Evolutionary conservation across 306 rosid species (phyloP).

Genomic region (Lathyrus sativus): DNA sequence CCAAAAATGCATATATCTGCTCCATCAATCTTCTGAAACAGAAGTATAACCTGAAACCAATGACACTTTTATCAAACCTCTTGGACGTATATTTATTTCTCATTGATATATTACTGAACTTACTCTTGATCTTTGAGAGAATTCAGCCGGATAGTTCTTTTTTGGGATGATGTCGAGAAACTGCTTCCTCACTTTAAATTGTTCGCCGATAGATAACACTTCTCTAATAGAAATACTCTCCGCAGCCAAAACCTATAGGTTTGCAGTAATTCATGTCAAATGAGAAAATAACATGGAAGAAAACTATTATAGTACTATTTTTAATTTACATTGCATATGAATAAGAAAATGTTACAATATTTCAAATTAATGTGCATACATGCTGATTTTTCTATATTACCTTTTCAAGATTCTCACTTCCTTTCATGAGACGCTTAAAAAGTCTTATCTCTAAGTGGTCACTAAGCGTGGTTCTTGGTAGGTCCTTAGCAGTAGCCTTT

Average conservation of each 20-base stretch:
- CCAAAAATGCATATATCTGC: slow-evolving; percentile 68
- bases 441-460: slow-evolving; percentile 64
- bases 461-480: slow-evolving; percentile 65
- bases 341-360: neutral
- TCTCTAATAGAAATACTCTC: slow-evolving; percentile 63
- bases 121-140: slow-evolving; percentile 61
- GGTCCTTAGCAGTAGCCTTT: slow-evolving; percentile 48
- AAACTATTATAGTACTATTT: neutral
- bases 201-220: slow-evolving; percentile 52
- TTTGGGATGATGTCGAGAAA: slow-evolving; percentile 50
- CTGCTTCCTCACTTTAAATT: slow-evolving; percentile 52
- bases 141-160: slow-evolving; percentile 59
- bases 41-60: slow-evolving; percentile 59
- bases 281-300: neutral
- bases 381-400: slow-evolving; percentile 32
- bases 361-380: neutral
- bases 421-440: slow-evolving; percentile 40
- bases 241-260: slow-evolving; percentile 51
- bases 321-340: slow-evolving; percentile 10
- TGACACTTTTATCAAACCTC: slow-evolving; percentile 13
- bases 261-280: slow-evolving; percentile 7
- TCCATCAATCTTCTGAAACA: slow-evolving; percentile 77
- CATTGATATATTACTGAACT: slow-evolving; percentile 20
- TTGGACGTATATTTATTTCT: neutral
- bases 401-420: slow-evolving; percentile 46